phyloP scores from a whole-genome alignment of 169 alveolate species.

The Plasmodium knowlesi region DNA sequence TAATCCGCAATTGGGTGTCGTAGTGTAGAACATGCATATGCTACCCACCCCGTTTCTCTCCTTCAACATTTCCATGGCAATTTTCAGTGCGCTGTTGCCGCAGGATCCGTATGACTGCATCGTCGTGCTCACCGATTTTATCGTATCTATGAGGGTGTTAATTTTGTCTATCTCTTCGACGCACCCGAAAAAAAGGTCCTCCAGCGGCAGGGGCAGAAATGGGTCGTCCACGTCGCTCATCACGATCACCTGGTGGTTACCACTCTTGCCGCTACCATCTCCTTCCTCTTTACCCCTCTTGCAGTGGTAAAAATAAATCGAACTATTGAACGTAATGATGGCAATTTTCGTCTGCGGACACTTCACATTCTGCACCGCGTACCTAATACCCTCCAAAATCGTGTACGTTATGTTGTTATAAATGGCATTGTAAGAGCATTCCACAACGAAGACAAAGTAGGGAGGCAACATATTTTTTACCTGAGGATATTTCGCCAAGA shows the following conservation, averaged over 20 bases:
- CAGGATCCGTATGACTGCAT: conserved; percentile 76
- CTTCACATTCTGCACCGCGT: conserved; percentile 56
- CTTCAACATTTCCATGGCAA: conserved; percentile 78
- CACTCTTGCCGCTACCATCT: background rate
- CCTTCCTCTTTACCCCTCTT: background rate
- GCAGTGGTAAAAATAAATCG: conserved; percentile 49
- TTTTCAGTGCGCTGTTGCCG: conserved; percentile 79
- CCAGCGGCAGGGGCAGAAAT: conserved; percentile 44
- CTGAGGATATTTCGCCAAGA: conserved; percentile 41
- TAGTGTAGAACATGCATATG: conserved; percentile 79
- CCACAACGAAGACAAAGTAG: conserved; percentile 63
- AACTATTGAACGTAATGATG: conserved; percentile 38
- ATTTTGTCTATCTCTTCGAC: conserved; percentile 72
- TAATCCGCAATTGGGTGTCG: conserved; percentile 81
- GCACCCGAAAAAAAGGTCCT: conserved; percentile 67
- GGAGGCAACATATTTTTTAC: conserved; percentile 58
- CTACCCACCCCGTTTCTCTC: conserved; percentile 78
- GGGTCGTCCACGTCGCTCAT: conserved; percentile 74
- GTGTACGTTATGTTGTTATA: conserved; percentile 62
- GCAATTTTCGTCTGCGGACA: conserved; percentile 59
- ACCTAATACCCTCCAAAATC: conserved; percentile 48
- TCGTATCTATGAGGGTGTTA: conserved; percentile 50
- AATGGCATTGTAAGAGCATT: conserved; percentile 59
- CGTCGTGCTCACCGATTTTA: conserved; percentile 24
- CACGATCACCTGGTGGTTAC: conserved; percentile 37